Percentiles rank a stretch among this genome's conserved stretches.
phyloP scores from a whole-genome alignment of 768 basidiomycete genomes.

The Glaciozyma martinii region DNA sequence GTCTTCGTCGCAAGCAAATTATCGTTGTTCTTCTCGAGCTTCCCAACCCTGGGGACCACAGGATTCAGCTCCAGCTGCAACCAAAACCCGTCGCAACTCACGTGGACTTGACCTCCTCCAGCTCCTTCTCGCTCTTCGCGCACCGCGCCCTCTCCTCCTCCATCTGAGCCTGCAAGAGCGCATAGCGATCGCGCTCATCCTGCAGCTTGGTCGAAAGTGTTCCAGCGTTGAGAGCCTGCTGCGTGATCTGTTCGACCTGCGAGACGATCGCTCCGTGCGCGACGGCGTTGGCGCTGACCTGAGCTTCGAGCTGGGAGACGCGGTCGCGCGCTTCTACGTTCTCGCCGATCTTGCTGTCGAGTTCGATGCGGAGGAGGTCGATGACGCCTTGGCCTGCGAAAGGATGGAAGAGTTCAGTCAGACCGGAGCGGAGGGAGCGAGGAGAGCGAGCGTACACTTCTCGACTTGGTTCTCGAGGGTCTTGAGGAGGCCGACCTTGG shows the following conservation, averaged over 20 bases:
- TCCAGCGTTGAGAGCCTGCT: background rate
- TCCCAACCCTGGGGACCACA: background rate
- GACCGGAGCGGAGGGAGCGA: background rate
- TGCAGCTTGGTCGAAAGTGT: background rate
- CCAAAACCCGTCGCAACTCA: background rate
- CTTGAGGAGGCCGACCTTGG: slow-evolving; percentile 6
- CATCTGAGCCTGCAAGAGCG: background rate
- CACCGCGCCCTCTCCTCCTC: background rate
- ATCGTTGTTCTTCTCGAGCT: background rate
- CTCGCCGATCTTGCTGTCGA: slow-evolving; percentile 11
- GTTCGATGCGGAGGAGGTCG: slow-evolving; percentile 11
- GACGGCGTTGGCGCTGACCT: background rate
- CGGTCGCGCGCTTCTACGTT: slow-evolving; percentile 8
- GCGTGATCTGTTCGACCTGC: background rate
- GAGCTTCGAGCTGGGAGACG: background rate
- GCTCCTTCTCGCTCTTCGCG: background rate
- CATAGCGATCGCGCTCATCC: background rate
- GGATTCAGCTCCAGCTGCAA: background rate
- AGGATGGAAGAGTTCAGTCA: too few species aligned
- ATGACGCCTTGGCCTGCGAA: slow-evolving; percentile 11
- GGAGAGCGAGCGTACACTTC: background rate
- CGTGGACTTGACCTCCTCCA: background rate
- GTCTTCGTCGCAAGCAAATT: background rate
- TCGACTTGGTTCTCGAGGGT: background rate
- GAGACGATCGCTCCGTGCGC: background rate